Evolutionary conservation across 2,329 filamentous ascomycete genomes (phyloP).

Genomic region (Arachnopeziza araneosa): DNA sequence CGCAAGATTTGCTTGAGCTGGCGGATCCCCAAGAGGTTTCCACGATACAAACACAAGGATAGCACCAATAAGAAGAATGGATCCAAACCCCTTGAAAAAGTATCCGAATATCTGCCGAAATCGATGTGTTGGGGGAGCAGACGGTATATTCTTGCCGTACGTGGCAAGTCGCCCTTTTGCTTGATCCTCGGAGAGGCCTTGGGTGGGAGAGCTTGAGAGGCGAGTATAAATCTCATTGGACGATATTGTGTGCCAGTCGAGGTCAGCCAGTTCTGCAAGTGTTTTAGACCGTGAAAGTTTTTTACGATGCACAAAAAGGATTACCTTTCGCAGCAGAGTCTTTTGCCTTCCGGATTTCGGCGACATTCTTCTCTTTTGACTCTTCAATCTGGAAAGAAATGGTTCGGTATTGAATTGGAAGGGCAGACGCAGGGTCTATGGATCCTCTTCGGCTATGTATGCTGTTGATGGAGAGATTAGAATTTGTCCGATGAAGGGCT

Average conservation of each 20-base stretch:
- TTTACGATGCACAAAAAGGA: neutral
- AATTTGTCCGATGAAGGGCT: slow-evolving; percentile 21
- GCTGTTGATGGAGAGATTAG: slow-evolving; percentile 26
- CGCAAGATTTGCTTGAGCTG: slow-evolving; percentile 63
- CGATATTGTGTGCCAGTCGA: slow-evolving; percentile 63
- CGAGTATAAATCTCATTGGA: slow-evolving; percentile 53
- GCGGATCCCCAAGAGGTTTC: slow-evolving; percentile 70
- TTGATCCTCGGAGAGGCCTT: slow-evolving; percentile 57
- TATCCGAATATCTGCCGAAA: slow-evolving; percentile 58
- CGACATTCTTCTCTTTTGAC: slow-evolving; percentile 41
- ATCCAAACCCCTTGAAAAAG: slow-evolving; percentile 73
- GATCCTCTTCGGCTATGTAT: slow-evolving; percentile 25
- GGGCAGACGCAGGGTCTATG: slow-evolving; percentile 37
- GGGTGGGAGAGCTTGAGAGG: slow-evolving; percentile 48
- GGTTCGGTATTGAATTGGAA: slow-evolving; percentile 52
- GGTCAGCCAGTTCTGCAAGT: slow-evolving; percentile 48
- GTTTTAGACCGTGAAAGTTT: neutral
- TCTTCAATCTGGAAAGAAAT: slow-evolving; percentile 53
- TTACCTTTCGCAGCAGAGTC: slow-evolving; percentile 41
- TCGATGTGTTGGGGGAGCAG: slow-evolving; percentile 57
- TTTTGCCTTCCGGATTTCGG: slow-evolving; percentile 38
- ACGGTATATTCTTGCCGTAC: slow-evolving; percentile 63
- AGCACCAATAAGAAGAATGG: slow-evolving; percentile 61
- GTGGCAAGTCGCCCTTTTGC: slow-evolving; percentile 48
- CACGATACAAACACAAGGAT: slow-evolving; percentile 73